phyloP scores from a whole-genome alignment of 176 grass and related monocot species.

The Oryza nivara region DNA sequence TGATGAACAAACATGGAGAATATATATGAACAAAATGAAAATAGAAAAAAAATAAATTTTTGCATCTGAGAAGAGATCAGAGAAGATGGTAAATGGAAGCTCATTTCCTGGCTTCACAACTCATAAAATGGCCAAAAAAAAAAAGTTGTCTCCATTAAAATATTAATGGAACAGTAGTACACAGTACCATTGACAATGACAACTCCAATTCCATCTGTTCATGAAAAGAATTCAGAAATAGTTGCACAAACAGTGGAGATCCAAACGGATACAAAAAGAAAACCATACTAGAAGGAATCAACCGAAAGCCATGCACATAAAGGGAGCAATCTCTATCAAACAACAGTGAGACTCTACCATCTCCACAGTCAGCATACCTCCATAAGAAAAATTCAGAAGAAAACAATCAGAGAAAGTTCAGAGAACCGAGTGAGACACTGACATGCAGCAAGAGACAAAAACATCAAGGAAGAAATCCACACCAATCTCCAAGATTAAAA shows the following conservation, averaged over 20 bases:
- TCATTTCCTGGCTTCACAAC: not conserved
- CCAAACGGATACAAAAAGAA: not conserved
- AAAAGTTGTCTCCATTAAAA: not conserved
- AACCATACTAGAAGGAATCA: not conserved
- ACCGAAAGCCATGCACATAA: not conserved
- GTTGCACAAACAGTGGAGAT: not conserved
- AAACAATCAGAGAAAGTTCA: not conserved
- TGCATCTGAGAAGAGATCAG: not conserved
- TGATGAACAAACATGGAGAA: slow-evolving; percentile 4
- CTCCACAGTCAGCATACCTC: not conserved
- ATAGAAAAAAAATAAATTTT: not conserved
- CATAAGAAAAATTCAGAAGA: slow-evolving; percentile 2
- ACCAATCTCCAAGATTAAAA: not conserved
- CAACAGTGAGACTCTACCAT: not conserved
- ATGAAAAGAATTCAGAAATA: not conserved
- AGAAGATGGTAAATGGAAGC: not conserved
- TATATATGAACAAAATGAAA: not conserved
- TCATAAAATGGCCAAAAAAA: not conserved
- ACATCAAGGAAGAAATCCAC: not conserved
- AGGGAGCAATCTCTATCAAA: not conserved
- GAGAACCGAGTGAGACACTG: not conserved
- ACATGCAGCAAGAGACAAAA: not conserved
- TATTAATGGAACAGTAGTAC: slow-evolving; percentile 40
- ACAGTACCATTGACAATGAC: slow-evolving; percentile 18
- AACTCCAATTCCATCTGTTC: not conserved